Evolutionary conservation across 2,329 filamentous ascomycete species (phyloP).

Genomic region (Colletotrichum sp.): DNA sequence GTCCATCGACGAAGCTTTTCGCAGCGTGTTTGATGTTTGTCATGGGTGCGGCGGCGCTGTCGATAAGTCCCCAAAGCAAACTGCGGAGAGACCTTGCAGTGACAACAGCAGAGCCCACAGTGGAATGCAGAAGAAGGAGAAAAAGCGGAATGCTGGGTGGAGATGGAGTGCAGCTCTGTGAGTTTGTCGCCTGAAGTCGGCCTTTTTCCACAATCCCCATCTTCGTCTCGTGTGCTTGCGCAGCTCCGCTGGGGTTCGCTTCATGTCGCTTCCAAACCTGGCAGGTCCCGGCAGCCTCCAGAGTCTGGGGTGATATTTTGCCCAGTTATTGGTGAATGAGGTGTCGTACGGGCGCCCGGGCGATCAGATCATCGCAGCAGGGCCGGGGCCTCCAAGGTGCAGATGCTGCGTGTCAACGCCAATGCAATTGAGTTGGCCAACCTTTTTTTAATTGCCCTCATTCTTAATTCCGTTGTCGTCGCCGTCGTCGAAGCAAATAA

Average conservation of each 20-base stretch:
- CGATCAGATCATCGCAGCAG: slow-evolving; percentile 14
- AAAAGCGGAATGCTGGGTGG: slow-evolving; percentile 4
- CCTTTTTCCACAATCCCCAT: not conserved
- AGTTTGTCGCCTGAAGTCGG: not conserved
- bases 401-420: slow-evolving; percentile 11
- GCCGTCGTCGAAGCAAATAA: not conserved
- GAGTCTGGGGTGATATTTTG: not conserved
- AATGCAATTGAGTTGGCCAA: not conserved
- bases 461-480: not conserved
- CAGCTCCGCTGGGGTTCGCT: slow-evolving; percentile 5
- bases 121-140: not conserved
- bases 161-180: not conserved
- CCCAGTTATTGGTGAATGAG: not conserved
- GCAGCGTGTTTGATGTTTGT: slow-evolving; percentile 8
- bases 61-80: not conserved
- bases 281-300: not conserved
- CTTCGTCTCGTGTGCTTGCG: slow-evolving; percentile 13
- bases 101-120: not conserved
- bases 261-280: slow-evolving; percentile 1
- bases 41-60: not conserved
- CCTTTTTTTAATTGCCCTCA: not conserved
- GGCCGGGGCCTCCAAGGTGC: not conserved
- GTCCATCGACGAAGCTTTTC: slow-evolving; percentile 5
- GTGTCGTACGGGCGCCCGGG: not conserved
- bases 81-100: not conserved